Percentiles rank a stretch among this genome's conserved stretches.
Conservation (phyloP, 1,284 basidiomycete genomes). For the Fomes fomentarius region DNA sequence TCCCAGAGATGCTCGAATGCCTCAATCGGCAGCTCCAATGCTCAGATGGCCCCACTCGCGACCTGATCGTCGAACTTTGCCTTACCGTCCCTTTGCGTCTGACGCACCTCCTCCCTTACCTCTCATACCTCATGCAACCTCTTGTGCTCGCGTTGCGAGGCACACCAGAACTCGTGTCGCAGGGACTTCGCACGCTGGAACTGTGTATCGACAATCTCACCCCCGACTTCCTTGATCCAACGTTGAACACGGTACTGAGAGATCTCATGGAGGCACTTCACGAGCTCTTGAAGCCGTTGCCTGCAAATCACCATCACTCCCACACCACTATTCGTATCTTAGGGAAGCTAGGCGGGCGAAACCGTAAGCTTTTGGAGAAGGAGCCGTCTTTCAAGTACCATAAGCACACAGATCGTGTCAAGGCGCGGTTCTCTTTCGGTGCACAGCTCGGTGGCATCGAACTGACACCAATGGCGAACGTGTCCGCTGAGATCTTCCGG, state of each 20-base stretch:
- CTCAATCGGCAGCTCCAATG: constrained; percentile 90
- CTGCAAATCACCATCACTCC: constrained; percentile 89
- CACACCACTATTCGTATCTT: constrained; percentile 97
- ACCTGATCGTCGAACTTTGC: constrained; percentile 97
- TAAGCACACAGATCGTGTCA: constrained; percentile 70
- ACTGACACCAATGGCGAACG: constrained; percentile 70
- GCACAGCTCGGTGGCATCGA: constrained; percentile 73
- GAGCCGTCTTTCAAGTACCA: constrained; percentile 80
- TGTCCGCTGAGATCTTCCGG: constrained; percentile 71
- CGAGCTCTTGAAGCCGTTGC: constrained; percentile 88
- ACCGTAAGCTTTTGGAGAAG: constrained; percentile 85
- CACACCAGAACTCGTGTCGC: constrained; percentile 88
- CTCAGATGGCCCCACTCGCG: constrained; percentile 76
- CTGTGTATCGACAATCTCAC: constrained; percentile 99
- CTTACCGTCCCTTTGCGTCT: constrained; percentile 96
- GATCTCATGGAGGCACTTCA: constrained; percentile 97
- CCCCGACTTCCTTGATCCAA: constrained; percentile 97
- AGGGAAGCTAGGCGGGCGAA: constrained; percentile 96
- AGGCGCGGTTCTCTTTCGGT: constrained; percentile 75
- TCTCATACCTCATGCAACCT: constrained; percentile 97
- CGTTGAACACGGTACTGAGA: constrained; percentile 89
- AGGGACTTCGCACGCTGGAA: constrained; percentile 96
- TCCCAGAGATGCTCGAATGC: constrained; percentile 97
- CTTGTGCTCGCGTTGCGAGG: constrained; percentile 92
- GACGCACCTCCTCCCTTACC: constrained; percentile 94